A percentile compares a stretch with the other conserved stretches of the same genome.
phyloP scores from a whole-genome alignment of 108 stramenopile species.

The Fragilaria radians region DNA sequence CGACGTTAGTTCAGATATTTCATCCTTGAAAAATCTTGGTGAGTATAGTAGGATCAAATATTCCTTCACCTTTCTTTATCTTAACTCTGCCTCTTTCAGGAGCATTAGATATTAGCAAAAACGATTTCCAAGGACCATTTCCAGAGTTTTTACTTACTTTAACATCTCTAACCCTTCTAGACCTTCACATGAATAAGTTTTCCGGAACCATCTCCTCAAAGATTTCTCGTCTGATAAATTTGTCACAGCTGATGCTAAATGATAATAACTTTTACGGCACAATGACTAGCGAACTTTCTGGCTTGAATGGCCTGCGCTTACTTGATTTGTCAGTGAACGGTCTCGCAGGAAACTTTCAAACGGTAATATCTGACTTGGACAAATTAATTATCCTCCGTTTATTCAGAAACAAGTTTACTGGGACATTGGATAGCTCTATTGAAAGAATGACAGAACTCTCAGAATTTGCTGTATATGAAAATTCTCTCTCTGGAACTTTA shows the following conservation, averaged over 20 bases:
- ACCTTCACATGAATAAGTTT: conserved; percentile 13
- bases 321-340: not conserved
- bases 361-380: not conserved
- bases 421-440: not conserved
- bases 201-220: conserved; percentile 4
- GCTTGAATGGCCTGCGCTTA: not conserved
- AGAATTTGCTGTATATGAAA: not conserved
- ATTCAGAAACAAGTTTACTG: not conserved
- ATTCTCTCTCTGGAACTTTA: not conserved
- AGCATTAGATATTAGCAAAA: not conserved
- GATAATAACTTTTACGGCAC: conserved; percentile 5
- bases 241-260: not conserved
- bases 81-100: not conserved
- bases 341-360: not conserved
- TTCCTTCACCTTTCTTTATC: not conserved
- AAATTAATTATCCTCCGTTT: not conserved
- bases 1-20: too few relatives aligned
- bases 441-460: not conserved
- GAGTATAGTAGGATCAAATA: too few relatives aligned
- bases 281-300: not conserved
- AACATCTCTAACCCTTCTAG: conserved; percentile 8
- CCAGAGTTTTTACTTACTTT: conserved; percentile 7
- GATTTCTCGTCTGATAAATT: not conserved
- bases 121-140: not conserved
- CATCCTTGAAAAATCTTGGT: too few relatives aligned